These are phyloP conservation scores for Zizania latifolia DNA, from an alignment of 176 grass and related monocot genomes.

Conservation along the genomic window DNA sequence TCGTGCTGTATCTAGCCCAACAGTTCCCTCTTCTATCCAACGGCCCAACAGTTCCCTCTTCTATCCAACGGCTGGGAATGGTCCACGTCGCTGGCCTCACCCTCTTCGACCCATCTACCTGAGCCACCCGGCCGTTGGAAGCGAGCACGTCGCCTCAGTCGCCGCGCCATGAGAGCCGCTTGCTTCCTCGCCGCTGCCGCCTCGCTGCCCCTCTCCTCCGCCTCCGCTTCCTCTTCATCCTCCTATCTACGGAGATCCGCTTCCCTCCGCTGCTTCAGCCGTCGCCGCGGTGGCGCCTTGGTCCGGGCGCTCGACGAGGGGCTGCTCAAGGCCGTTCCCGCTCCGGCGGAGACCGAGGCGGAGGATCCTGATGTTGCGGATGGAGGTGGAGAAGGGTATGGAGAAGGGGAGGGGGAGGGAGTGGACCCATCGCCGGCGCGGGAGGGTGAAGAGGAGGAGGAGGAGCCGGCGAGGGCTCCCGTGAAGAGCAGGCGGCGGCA, in stretches of 20 bases:
- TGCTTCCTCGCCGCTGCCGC: constrained; percentile 34
- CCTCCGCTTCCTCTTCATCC: not conserved
- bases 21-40: not conserved
- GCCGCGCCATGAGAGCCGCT: constrained; percentile 40
- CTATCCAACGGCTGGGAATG: not conserved
- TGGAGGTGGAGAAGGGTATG: constrained; percentile 25
- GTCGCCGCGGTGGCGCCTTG: not conserved
- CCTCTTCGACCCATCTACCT: not conserved
- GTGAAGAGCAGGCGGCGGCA: constrained; percentile 43
- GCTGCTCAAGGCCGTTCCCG: constrained; percentile 37
- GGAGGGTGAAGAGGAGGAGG: constrained; percentile 24
- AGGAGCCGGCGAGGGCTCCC: not conserved
- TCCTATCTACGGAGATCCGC: not conserved
- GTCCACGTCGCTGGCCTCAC: not conserved
- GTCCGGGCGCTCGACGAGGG: constrained; percentile 43
- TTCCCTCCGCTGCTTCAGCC: constrained; percentile 14
- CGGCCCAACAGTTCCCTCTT: no score
- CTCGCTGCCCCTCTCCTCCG: constrained; percentile 18
- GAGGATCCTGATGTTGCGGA: not conserved
- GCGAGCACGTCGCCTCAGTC: not conserved
- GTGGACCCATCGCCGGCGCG: not conserved
- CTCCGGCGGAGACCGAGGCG: not conserved
- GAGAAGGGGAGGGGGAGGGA: not conserved
- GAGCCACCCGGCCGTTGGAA: constrained; percentile 8
- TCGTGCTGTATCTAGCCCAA: no score